Evolutionary conservation across 2,329 filamentous ascomycete genomes (phyloP).

Genomic region (Alternaria angustiovoidea): DNA sequence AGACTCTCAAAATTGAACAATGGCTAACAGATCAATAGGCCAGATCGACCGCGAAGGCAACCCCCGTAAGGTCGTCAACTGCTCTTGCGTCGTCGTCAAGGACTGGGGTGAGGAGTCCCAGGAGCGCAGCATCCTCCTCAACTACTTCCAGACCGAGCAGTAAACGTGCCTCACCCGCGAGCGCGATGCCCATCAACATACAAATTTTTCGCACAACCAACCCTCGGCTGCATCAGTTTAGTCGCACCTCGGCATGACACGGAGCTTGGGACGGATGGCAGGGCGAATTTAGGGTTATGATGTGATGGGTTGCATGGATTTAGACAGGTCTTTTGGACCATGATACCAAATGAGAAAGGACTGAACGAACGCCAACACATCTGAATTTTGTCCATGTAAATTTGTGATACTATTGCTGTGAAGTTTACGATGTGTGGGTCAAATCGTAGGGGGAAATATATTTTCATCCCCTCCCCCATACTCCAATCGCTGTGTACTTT

Average conservation of each 20-base stretch:
- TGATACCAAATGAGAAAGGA: constrained; percentile 19
- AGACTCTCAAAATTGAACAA: neutral
- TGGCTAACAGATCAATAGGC: constrained; percentile 63
- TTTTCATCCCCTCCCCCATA: neutral
- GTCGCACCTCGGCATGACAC: constrained; percentile 20
- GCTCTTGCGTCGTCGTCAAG: constrained; percentile 99
- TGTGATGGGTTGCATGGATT: constrained; percentile 24
- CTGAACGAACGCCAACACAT: neutral
- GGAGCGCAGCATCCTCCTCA: constrained; percentile 98
- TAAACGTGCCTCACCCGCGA: constrained; percentile 45
- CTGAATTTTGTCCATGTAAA: neutral
- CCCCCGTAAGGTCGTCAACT: constrained; percentile 99
- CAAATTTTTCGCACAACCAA: constrained; percentile 18
- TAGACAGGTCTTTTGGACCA: constrained; percentile 19
- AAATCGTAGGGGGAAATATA: neutral
- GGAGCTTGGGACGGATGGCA: constrained; percentile 19
- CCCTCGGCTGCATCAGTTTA: constrained; percentile 27
- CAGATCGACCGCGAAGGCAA: constrained; percentile 99
- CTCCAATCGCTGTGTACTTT: neutral
- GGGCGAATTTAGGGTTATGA: constrained; percentile 7
- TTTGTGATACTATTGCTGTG: neutral
- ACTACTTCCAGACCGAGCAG: constrained; percentile 97
- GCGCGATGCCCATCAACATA: constrained; percentile 13
- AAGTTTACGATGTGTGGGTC: neutral
- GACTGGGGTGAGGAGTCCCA: constrained; percentile 99